phyloP scores from a whole-genome alignment of 768 basidiomycete genomes.

The Tricholoma flavovirens region DNA sequence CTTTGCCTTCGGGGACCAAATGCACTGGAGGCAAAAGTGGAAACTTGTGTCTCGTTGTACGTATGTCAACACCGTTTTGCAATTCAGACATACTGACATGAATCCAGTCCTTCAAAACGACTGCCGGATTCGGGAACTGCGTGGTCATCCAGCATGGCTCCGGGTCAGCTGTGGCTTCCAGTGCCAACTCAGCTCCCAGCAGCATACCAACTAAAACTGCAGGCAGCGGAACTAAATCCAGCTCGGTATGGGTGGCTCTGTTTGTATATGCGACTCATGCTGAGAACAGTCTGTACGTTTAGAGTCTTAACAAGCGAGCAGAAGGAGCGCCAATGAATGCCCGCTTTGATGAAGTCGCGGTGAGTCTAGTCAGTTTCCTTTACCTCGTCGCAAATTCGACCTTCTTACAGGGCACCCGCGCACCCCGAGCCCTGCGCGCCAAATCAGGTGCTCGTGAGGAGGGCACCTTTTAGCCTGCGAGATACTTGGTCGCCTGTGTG shows the following conservation, averaged over 20 bases:
- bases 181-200: constrained; percentile 6
- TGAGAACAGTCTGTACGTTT: neutral
- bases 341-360: constrained; percentile 14
- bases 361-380: constrained; percentile 6
- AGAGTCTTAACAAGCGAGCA: neutral
- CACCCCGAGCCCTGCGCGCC: constrained; percentile 31
- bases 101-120: constrained; percentile 37
- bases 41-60: constrained; percentile 44
- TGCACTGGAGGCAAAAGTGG: constrained; percentile 43
- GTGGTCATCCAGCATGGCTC: constrained; percentile 38
- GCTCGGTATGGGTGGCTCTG: constrained; percentile 5
- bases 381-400: neutral
- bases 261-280: constrained; percentile 4
- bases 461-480: constrained; percentile 13
- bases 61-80: constrained; percentile 3
- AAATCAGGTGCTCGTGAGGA: constrained; percentile 23
- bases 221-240: neutral
- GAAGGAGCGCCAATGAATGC: constrained; percentile 12
- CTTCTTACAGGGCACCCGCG: constrained; percentile 30
- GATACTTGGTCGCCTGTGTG: neutral
- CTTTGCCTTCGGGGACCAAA: constrained; percentile 42
- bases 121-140: constrained; percentile 51
- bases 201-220: neutral
- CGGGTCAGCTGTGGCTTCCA: constrained; percentile 11
- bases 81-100: neutral